A percentile compares a stretch with the other conserved stretches of the same genome.
Evolutionary conservation across 495 filamentous ascomycete genomes (phyloP).

Genomic region (Penicillium macrosclerotiorum): DNA sequence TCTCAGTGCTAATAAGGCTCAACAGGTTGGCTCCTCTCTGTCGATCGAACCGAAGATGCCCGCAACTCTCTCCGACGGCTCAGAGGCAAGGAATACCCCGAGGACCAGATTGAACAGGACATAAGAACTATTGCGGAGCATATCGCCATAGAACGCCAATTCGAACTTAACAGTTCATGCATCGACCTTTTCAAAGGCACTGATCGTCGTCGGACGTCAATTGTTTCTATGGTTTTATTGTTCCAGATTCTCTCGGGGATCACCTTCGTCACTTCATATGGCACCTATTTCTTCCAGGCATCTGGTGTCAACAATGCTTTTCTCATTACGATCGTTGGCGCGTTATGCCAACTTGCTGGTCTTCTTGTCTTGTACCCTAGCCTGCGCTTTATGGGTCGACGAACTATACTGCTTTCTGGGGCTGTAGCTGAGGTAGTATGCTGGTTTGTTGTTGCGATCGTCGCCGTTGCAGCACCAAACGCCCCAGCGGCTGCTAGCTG

Average conservation of each 20-base stretch:
- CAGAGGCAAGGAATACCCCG: neutral
- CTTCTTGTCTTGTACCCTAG: neutral
- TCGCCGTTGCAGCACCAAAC: neutral
- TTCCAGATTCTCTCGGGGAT: neutral
- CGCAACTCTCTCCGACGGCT: neutral
- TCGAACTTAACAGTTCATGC: neutral
- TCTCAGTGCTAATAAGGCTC: too few species aligned
- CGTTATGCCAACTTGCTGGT: neutral
- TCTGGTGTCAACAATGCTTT: neutral
- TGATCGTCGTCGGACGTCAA: neutral
- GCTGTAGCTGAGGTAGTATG: neutral
- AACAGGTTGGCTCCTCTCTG: too few species aligned
- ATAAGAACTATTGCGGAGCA: neutral
- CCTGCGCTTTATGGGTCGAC: neutral
- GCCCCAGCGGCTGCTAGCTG: neutral
- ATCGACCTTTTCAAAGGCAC: neutral
- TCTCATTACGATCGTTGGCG: neutral
- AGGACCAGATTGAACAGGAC: neutral
- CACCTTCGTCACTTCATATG: neutral
- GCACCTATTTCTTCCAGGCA: neutral
- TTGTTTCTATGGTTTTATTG: neutral
- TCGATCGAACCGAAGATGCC: neutral
- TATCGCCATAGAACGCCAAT: neutral
- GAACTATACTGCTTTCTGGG: neutral
- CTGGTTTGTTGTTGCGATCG: neutral